Conservation (phyloP, 495 filamentous ascomycete species). For the Astrothelium subdiscretum region DNA sequence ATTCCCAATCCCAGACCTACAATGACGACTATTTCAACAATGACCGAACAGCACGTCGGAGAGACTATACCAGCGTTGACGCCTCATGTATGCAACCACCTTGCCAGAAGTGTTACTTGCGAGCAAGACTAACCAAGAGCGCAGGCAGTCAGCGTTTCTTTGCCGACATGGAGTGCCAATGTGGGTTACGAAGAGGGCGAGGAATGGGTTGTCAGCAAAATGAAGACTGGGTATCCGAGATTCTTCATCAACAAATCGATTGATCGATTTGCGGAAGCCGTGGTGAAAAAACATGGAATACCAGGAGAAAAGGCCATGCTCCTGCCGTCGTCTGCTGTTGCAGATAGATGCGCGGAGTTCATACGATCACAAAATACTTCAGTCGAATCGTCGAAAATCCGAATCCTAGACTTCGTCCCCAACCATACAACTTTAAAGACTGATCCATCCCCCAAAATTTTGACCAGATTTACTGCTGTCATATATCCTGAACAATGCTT, state of each 20-base stretch:
- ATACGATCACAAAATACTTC: constrained; percentile 45
- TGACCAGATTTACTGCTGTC: constrained; percentile 50
- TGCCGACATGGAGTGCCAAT: constrained; percentile 87
- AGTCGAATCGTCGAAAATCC: constrained; percentile 38
- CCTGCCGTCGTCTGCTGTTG: constrained; percentile 60
- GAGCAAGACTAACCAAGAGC: constrained; percentile 9
- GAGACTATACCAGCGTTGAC: constrained; percentile 20
- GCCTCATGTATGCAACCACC: constrained; percentile 11
- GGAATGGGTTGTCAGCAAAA: constrained; percentile 68
- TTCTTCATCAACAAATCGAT: constrained; percentile 90
- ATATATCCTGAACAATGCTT: constrained; percentile 56
- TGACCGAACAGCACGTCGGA: constrained; percentile 15
- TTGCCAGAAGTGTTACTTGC: background rate
- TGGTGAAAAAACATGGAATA: constrained; percentile 52
- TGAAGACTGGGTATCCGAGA: constrained; percentile 87
- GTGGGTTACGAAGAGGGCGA: constrained; percentile 89
- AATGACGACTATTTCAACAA: background rate
- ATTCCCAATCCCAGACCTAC: background rate
- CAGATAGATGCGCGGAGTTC: constrained; percentile 60
- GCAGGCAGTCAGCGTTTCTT: constrained; percentile 89
- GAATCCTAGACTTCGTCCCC: constrained; percentile 55
- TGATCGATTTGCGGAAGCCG: constrained; percentile 54
- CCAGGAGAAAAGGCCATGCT: constrained; percentile 60
- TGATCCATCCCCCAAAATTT: constrained; percentile 13
- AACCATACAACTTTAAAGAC: constrained; percentile 26